Evolutionary conservation across 176 grass and related monocot species (phyloP), one percentile per base, ranked within the genome.

Genomic region (Oryza glumipatula): DNA sequence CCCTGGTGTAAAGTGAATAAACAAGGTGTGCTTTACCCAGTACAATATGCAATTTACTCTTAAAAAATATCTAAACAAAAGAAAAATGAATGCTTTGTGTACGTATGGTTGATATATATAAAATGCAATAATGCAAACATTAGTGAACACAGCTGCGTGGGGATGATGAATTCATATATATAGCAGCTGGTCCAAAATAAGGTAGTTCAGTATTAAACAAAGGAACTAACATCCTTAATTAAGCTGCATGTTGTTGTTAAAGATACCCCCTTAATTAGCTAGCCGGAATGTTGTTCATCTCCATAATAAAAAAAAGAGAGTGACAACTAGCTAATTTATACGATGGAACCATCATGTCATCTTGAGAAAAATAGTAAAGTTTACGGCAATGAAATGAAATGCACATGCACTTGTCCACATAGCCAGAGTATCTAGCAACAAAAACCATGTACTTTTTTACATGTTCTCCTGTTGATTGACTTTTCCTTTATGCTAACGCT

Each of bases 371-470:
- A 76, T 76, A 82, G 73, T 90, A 86, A 90, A 86, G 83, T 68
- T 86, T 22, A 86, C 79, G 79, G 60, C 79, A 86, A 12, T 22
- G 67, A 77, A 78, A 86, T 74, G 78, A 86, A 79, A 78, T 51
- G 79, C 88, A 90, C 88, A 86, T 90, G 88, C 84, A 7, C 84
- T 79, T 90, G 88, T 90, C 84, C 75, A 86, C 45, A 64, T 16
- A 49, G 28, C 15, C 46, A 61, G 38, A 38, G 36, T 28, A 72
- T 76, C 71, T 39, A 24, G 67, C 32, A 86, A 74, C 76, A 68
- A 82, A 86, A 82, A 48, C 67, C 45, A 5, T 33, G 7, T 22
- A 76, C 68, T 74, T 90, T 86, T 74, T 61, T 86, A 68, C 67
- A 86, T 74, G 48, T 83, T 74, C 68, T 17, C n/a, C 21, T 60